Evolutionary conservation across 1,139 yeast species (phyloP).

Genomic region (Lodderomyces theae): DNA sequence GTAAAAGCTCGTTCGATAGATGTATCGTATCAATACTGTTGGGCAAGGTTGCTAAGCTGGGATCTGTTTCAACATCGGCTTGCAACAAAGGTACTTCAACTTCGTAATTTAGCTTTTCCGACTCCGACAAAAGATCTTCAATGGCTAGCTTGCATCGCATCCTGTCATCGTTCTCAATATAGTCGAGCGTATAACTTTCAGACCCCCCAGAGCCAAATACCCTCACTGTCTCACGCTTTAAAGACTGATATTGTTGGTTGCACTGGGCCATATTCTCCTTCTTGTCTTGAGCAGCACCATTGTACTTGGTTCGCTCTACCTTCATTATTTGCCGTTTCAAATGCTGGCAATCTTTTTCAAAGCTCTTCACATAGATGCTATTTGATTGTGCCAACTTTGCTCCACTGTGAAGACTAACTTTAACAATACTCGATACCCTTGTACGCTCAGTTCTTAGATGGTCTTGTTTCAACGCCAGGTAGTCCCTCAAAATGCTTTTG

Average conservation of each 20-base stretch:
- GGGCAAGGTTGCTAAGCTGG: conserved; percentile 18
- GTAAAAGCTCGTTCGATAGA: conserved; percentile 17
- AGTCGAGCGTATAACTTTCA: conserved; percentile 50
- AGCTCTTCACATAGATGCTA: conserved; percentile 35
- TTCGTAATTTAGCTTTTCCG: conserved; percentile 42
- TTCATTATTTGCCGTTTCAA: conserved; percentile 44
- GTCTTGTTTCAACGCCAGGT: conserved; percentile 21
- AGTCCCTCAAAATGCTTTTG: conserved; percentile 26
- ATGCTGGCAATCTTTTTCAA: conserved; percentile 46
- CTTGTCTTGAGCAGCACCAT: conserved; percentile 59
- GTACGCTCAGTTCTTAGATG: conserved; percentile 22
- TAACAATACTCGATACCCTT: conserved; percentile 33
- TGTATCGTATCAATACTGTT: conserved; percentile 28
- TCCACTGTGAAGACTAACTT: conserved; percentile 37
- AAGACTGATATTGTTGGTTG: conserved; percentile 43
- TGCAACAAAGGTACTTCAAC: conserved; percentile 39
- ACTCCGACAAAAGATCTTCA: conserved; percentile 47
- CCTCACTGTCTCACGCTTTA: conserved; percentile 44
- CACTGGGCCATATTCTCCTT: conserved; percentile 58
- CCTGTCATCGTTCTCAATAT: conserved; percentile 65
- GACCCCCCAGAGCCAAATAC: conserved; percentile 25
- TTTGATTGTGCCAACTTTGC: conserved; percentile 40
- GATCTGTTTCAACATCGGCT: conserved; percentile 17
- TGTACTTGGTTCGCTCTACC: conserved; percentile 47
- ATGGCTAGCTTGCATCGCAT: conserved; percentile 58